A percentile compares a stretch with the other conserved stretches of the same genome.
Conservation (phyloP, 2,329 filamentous ascomycete species). For the Colletotrichum cordylinicola region DNA sequence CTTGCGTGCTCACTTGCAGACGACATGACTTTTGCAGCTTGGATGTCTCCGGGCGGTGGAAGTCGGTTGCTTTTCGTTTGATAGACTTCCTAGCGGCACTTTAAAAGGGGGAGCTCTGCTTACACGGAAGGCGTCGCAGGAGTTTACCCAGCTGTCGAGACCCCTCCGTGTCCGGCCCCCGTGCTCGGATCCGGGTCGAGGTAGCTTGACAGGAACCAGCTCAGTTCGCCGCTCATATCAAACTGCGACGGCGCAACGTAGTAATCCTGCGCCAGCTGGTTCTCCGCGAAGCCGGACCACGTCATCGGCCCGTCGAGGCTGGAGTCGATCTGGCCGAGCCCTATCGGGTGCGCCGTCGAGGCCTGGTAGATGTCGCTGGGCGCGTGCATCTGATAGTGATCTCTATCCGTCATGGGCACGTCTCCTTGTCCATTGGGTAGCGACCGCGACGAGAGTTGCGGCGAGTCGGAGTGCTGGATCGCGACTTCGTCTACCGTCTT, state of each 20-base stretch:
- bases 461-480: constrained; percentile 1
- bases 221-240: constrained; percentile 9
- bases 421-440: neutral
- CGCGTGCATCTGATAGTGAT: neutral
- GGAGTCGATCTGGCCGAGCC: neutral
- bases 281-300: constrained; percentile 2
- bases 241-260: constrained; percentile 9
- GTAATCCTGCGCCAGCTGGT: constrained; percentile 2
- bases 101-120: neutral
- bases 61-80: neutral
- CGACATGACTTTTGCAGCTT: neutral
- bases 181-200: neutral
- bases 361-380: neutral
- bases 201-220: constrained; percentile 9
- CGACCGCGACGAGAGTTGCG: neutral
- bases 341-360: neutral
- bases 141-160: neutral
- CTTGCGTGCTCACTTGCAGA: constrained; percentile 4
- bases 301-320: neutral
- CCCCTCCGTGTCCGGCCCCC: neutral
- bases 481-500: constrained; percentile 6
- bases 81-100: neutral
- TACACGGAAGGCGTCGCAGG: accelerated
- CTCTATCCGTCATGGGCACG: neutral
- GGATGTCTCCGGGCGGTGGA: neutral